These are phyloP conservation scores for Aspergillus amoenus DNA, from an alignment of 2,329 filamentous ascomycete species.

Conservation along the genomic window DNA sequence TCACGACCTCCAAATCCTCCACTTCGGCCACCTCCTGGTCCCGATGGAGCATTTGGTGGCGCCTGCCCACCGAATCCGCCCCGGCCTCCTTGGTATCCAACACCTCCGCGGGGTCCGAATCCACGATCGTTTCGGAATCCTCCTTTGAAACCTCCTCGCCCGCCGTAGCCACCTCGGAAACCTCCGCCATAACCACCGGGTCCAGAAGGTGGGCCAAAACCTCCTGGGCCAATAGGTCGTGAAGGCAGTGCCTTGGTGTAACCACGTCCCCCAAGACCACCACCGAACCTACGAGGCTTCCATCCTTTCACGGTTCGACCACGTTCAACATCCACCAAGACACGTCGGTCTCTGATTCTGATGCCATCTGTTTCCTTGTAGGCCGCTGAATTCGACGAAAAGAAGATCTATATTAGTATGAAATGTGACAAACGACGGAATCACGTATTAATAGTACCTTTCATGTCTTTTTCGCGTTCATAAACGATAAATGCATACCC, in stretches of 20 bases:
- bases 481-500: slow-evolving; percentile 98
- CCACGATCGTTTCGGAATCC: slow-evolving; percentile 55
- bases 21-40: slow-evolving; percentile 55
- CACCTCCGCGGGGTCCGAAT: slow-evolving; percentile 50
- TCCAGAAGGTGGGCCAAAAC: slow-evolving; percentile 55
- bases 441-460: slow-evolving; percentile 64
- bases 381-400: slow-evolving; percentile 67
- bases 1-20: slow-evolving; percentile 53
- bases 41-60: slow-evolving; percentile 52
- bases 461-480: slow-evolving; percentile 97
- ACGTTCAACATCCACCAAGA: slow-evolving; percentile 94
- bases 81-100: slow-evolving; percentile 60
- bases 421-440: slow-evolving; percentile 13
- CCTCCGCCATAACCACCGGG: slow-evolving; percentile 58
- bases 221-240: slow-evolving; percentile 66
- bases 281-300: slow-evolving; percentile 87
- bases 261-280: slow-evolving; percentile 85
- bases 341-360: slow-evolving; percentile 85
- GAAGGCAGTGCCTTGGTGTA: slow-evolving; percentile 81
- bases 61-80: slow-evolving; percentile 49
- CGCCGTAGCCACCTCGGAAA: slow-evolving; percentile 55
- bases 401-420: slow-evolving; percentile 36
- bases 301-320: slow-evolving; percentile 92
- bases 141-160: slow-evolving; percentile 52
- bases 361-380: slow-evolving; percentile 86